phyloP scores from a whole-genome alignment of 2,329 filamentous ascomycete species.

The Claviceps sp. region DNA sequence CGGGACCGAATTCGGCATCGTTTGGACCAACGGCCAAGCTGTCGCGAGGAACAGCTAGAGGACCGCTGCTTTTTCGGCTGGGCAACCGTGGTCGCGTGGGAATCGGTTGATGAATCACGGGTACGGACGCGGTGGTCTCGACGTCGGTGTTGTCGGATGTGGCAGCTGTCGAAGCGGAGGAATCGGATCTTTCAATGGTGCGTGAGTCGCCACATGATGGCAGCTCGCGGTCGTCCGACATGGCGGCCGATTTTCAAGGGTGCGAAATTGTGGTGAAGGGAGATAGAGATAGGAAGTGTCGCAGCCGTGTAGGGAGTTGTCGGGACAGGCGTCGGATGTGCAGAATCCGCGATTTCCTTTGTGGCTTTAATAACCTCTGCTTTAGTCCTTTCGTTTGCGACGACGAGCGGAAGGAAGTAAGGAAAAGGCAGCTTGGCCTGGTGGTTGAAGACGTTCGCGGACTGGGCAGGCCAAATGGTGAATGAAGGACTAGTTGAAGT shows the following conservation, averaged over 20 bases:
- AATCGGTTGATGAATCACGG: slow-evolving; percentile 36
- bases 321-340: not conserved
- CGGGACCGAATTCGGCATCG: slow-evolving; percentile 65
- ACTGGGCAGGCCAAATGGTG: not conserved
- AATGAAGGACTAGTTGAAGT: not conserved
- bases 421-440: not conserved
- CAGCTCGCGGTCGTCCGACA: slow-evolving; percentile 13
- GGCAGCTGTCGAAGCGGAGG: slow-evolving; percentile 17
- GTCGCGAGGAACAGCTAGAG: slow-evolving; percentile 70
- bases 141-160: slow-evolving; percentile 21
- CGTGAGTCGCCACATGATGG: slow-evolving; percentile 15
- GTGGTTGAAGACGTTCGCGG: not conserved
- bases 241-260: not conserved
- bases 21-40: slow-evolving; percentile 58
- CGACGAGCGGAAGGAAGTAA: not conserved
- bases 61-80: slow-evolving; percentile 66
- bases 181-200: slow-evolving; percentile 26
- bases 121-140: slow-evolving; percentile 22
- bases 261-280: too few relatives aligned
- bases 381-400: not conserved
- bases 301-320: not conserved
- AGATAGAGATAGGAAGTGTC: not conserved
- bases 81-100: slow-evolving; percentile 53
- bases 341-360: not conserved
- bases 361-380: not conserved